Conservation (phyloP, 2,329 filamentous ascomycete genomes). For the Phyllosticta citribraziliensis region DNA sequence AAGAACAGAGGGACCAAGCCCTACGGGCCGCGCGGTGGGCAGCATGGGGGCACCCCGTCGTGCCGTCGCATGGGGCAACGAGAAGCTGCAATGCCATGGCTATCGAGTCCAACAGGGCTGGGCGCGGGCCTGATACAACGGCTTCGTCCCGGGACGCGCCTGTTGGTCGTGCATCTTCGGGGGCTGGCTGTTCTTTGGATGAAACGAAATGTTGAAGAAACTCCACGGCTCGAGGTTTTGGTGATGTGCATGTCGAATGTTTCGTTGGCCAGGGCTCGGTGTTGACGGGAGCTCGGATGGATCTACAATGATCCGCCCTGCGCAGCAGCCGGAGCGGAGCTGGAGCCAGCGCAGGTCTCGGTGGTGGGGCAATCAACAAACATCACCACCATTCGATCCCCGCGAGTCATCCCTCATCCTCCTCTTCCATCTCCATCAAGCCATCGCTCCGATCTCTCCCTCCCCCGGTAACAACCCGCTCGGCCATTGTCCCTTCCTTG, state of each 20-base stretch:
- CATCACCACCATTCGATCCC: background rate
- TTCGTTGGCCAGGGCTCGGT: too few relatives aligned
- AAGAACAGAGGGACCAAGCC: background rate
- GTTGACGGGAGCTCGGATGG: background rate
- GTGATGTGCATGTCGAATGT: background rate
- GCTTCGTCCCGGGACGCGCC: background rate
- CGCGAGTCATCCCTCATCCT: background rate
- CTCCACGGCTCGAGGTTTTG: background rate
- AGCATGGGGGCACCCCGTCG: slow-evolving; percentile 5
- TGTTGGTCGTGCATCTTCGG: background rate
- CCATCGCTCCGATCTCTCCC: background rate
- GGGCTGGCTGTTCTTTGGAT: background rate
- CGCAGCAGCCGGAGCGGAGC: background rate
- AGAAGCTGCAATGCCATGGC: background rate
- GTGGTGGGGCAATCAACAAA: background rate
- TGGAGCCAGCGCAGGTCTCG: too few relatives aligned
- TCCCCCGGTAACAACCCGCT: background rate
- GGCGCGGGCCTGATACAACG: background rate
- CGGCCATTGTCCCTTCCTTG: background rate
- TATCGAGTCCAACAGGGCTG: background rate
- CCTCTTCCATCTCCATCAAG: background rate
- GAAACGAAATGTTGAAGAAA: background rate
- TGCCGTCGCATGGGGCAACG: slow-evolving; percentile 8
- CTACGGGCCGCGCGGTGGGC: slow-evolving; percentile 1
- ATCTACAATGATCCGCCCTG: background rate